Evolutionary conservation across 108 stramenopile genomes (phyloP).

Genomic region (Cyclotella choctawhatcheeana): DNA sequence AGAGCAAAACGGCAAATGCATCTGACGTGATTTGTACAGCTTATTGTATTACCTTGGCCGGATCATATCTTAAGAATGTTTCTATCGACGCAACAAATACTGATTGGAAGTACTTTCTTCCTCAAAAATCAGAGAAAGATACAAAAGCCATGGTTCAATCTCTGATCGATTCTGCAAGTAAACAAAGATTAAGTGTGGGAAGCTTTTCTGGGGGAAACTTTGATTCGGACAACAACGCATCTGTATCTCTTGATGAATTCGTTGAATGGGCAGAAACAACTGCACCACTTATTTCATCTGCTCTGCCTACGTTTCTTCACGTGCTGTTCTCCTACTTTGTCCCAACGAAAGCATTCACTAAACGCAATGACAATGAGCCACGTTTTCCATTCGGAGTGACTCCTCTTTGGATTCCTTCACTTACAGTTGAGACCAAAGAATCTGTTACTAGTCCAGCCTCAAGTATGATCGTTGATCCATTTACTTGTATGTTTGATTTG

Average conservation of each 20-base stretch:
- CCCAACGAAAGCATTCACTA: constrained; percentile 41
- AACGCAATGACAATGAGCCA: constrained; percentile 32
- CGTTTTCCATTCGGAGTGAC: constrained; percentile 48
- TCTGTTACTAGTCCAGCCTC: constrained; percentile 11
- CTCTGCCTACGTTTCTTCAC: constrained; percentile 74
- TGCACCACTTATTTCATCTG: constrained; percentile 68
- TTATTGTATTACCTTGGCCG: constrained; percentile 44
- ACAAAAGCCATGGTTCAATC: constrained; percentile 44
- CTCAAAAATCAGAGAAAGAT: constrained; percentile 14
- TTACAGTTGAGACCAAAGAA: constrained; percentile 41
- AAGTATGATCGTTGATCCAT: constrained; percentile 18
- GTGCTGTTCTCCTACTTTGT: constrained; percentile 68
- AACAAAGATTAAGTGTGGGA: constrained; percentile 19
- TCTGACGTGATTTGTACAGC: constrained; percentile 24
- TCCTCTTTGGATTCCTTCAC: constrained; percentile 36
- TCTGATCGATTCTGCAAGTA: constrained; percentile 28
- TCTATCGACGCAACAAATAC: background rate
- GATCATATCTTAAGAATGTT: constrained; percentile 32
- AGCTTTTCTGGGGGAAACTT: constrained; percentile 20
- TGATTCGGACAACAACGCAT: constrained; percentile 28
- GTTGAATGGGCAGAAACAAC: constrained; percentile 74
- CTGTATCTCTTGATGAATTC: constrained; percentile 60
- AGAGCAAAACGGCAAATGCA: constrained; percentile 26
- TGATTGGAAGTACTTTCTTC: constrained; percentile 23
- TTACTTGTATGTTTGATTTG: constrained; percentile 22